phyloP scores from a whole-genome alignment of 1,284 basidiomycete species.

The Melanopsichium pennsylvanicum region DNA sequence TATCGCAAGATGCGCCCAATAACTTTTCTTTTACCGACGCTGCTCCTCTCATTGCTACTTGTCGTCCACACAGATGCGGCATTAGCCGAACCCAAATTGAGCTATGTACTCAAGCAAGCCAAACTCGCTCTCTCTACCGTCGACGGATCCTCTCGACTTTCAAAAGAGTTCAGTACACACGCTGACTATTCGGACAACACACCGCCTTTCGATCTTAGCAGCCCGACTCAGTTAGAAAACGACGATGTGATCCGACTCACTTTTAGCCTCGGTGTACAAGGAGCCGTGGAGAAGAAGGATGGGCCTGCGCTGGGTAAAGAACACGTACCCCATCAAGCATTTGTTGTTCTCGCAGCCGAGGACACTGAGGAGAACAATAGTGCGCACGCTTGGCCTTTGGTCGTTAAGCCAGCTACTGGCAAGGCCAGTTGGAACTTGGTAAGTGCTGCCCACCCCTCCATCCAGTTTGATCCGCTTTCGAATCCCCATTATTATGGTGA shows the following conservation, averaged over 20 bases:
- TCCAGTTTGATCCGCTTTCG: too few relatives aligned
- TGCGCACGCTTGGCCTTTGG: slow-evolving; percentile 33
- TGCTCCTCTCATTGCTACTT: slow-evolving; percentile 16
- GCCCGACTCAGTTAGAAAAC: slow-evolving; percentile 38
- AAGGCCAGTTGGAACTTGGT: slow-evolving; percentile 50
- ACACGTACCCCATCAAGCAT: slow-evolving; percentile 47
- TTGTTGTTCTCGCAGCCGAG: slow-evolving; percentile 35
- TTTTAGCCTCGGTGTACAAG: slow-evolving; percentile 37
- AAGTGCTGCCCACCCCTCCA: neutral
- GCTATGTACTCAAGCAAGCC: slow-evolving; percentile 43
- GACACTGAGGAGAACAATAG: neutral
- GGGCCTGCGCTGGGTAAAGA: slow-evolving; percentile 27
- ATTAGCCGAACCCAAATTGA: slow-evolving; percentile 33
- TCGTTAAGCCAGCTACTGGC: slow-evolving; percentile 45
- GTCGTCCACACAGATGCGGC: slow-evolving; percentile 23
- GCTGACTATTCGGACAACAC: slow-evolving; percentile 28
- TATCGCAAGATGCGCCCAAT: slow-evolving; percentile 23
- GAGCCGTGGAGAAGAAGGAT: slow-evolving; percentile 17
- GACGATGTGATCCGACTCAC: slow-evolving; percentile 48
- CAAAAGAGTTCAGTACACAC: slow-evolving; percentile 33
- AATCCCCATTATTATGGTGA: too few relatives aligned
- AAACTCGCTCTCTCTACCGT: slow-evolving; percentile 44
- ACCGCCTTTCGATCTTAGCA: slow-evolving; percentile 25
- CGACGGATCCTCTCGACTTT: slow-evolving; percentile 44
- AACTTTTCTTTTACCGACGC: neutral